Evolutionary conservation across 768 basidiomycete species (phyloP).

Genomic region (Agaricus sinodeliciosus): DNA sequence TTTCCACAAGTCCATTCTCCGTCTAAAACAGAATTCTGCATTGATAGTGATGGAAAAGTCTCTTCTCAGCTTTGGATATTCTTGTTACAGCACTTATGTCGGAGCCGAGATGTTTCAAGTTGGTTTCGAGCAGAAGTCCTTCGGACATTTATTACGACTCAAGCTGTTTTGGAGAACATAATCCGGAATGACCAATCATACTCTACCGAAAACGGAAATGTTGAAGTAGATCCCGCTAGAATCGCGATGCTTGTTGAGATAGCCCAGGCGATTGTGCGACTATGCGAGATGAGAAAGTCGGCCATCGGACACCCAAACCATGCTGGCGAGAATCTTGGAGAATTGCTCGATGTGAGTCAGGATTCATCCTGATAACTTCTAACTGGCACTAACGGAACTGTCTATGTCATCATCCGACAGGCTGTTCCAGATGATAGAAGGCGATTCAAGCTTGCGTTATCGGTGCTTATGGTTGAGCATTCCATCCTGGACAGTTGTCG

Average conservation of each 20-base stretch:
- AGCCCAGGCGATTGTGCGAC: conserved; percentile 18
- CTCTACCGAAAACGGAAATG: background rate
- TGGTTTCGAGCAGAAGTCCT: background rate
- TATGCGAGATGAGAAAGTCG: conserved; percentile 26
- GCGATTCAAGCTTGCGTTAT: conserved; percentile 39
- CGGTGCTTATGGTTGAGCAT: conserved; percentile 39
- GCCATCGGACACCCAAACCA: conserved; percentile 22
- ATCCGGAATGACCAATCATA: background rate
- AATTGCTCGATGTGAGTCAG: conserved; percentile 29
- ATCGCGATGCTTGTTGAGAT: background rate
- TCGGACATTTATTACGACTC: background rate
- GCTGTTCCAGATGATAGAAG: conserved; percentile 25
- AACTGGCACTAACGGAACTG: background rate
- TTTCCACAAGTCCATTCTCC: conserved; percentile 13
- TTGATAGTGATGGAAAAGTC: conserved; percentile 47
- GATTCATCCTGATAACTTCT: background rate
- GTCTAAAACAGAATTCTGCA: conserved; percentile 19
- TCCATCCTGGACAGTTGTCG: conserved; percentile 50
- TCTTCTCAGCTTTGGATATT: conserved; percentile 46
- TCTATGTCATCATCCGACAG: conserved; percentile 20
- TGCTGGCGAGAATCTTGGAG: conserved; percentile 22
- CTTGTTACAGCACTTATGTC: conserved; percentile 5
- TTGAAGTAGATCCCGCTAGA: background rate
- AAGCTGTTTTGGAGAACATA: conserved; percentile 5
- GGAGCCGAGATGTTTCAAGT: background rate